Evolutionary conservation across 2,329 filamentous ascomycete species (phyloP), one percentile per base, ranked within the genome.

Genomic region (Alternaria metachromatica): DNA sequence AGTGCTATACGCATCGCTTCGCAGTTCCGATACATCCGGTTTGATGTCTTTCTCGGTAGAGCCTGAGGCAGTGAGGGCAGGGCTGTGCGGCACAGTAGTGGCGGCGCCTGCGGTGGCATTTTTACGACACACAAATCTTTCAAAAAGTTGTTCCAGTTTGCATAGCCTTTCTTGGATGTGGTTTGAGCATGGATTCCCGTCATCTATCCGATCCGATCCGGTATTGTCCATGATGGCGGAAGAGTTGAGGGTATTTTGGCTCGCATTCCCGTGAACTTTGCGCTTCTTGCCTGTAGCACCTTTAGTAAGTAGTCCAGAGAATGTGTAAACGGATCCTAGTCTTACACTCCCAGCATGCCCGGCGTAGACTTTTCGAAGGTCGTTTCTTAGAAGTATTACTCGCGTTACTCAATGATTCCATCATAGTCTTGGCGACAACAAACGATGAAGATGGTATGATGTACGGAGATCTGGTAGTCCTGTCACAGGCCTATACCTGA

Each of bases 291-390:
- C 77, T 80, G 63, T 25, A n/a, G 15, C 9, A 11, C 48, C n/a
- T 23, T 74, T 62, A 74, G 66, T 60, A 51, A 54, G 23, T 10
- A 37, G 33, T 20, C 37, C 30, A 6, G 15, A 30, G 28, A 20
- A 50, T 28, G 30, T 15, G 44, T 41, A 48, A 30, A 51, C 43
- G 12, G 25, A 5, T 37, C 46, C 41, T 21, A 18, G 33, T 67
- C 76, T 77, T 66, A 80, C 77, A 80, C 71, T 79, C 75, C 75
- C 76, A 77, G 59, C 75, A 79, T 43, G 73, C 69, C 54, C 76
- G 68, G 60, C 69, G 74, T 33, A 76, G 58, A 41, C 72, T 67
- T 62, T 70, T 76, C n/a, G 64, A 65, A 18, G 70, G 63, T 30
- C 77, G 63, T 63, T 79, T 79, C 64, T 64, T 66, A 10, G 45